Conservation (phyloP, 352 stramenopile genomes). For the Vaucheria bursata region DNA sequence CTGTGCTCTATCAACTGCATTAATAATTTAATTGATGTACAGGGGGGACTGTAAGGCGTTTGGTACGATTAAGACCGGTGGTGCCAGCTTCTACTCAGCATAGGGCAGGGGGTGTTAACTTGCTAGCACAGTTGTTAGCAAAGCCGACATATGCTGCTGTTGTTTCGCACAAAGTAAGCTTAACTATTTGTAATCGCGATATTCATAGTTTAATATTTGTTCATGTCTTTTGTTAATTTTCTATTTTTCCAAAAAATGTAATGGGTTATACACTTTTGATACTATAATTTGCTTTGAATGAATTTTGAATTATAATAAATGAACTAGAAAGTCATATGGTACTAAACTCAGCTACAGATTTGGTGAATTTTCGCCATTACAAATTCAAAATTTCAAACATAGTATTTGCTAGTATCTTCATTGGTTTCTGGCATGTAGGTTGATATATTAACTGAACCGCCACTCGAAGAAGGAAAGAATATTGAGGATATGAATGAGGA, state of each 20-base stretch:
- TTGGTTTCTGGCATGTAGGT: neutral
- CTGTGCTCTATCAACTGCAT: neutral
- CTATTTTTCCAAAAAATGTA: neutral
- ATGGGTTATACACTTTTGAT: neutral
- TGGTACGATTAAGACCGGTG: conserved; percentile 2
- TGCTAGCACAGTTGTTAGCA: conserved; percentile 1
- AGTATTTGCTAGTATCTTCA: neutral
- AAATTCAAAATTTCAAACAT: neutral
- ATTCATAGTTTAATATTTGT: neutral
- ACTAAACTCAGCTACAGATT: neutral
- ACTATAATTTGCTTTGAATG: neutral
- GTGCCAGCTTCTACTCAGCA: neutral
- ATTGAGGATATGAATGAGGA: neutral
- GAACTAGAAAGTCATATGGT: neutral
- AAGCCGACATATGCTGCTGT: conserved; percentile 5
- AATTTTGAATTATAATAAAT: neutral
- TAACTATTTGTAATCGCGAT: neutral
- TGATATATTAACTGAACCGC: neutral
- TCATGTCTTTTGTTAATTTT: neutral
- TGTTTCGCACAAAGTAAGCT: conserved; percentile 1
- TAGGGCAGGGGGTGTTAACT: neutral
- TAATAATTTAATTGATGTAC: neutral
- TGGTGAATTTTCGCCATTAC: neutral
- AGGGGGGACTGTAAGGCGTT: neutral
- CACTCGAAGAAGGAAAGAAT: neutral